These are phyloP conservation scores for Pleodorina starrii DNA, from an alignment of 139 green algal genomes.

Conservation along the genomic window DNA sequence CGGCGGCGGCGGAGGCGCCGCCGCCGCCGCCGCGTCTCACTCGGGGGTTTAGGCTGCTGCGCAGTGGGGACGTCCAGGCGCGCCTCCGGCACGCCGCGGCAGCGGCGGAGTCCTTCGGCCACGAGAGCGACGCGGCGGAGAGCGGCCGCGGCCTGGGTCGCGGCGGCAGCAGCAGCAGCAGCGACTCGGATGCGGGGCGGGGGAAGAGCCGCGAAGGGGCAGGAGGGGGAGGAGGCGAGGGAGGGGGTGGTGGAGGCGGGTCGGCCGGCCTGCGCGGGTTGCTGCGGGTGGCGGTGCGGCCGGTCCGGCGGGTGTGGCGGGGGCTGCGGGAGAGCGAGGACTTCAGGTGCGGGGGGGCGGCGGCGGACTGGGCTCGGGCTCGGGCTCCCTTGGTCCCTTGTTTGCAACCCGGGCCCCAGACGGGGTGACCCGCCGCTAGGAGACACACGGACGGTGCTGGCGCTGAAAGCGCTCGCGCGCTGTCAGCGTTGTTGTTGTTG, in stretches of 20 bases:
- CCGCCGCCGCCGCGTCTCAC: too few relatives aligned
- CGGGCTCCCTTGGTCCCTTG: too few relatives aligned
- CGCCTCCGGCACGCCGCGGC: neutral
- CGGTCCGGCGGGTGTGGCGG: neutral
- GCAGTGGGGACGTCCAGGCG: neutral
- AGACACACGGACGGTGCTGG: too few relatives aligned
- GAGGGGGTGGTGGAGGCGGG: neutral
- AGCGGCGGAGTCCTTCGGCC: neutral
- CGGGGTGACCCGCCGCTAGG: too few relatives aligned
- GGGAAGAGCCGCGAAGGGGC: neutral
- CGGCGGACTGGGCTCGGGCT: too few relatives aligned
- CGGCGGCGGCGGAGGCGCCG: too few relatives aligned
- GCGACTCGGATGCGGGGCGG: neutral
- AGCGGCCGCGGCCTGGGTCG: neutral
- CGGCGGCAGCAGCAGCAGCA: neutral
- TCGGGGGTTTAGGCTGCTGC: neutral
- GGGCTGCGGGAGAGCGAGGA: neutral
- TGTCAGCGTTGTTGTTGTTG: too few relatives aligned
- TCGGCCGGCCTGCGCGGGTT: neutral
- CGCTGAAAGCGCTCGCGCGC: too few relatives aligned
- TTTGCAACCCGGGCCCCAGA: too few relatives aligned
- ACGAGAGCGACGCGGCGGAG: neutral
- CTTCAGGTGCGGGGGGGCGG: slow-evolving; percentile 26
- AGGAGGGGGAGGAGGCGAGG: neutral
- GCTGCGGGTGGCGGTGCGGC: neutral